These are phyloP conservation scores for Russula brevipes DNA, from an alignment of 768 basidiomycete species.

Conservation along the genomic window DNA sequence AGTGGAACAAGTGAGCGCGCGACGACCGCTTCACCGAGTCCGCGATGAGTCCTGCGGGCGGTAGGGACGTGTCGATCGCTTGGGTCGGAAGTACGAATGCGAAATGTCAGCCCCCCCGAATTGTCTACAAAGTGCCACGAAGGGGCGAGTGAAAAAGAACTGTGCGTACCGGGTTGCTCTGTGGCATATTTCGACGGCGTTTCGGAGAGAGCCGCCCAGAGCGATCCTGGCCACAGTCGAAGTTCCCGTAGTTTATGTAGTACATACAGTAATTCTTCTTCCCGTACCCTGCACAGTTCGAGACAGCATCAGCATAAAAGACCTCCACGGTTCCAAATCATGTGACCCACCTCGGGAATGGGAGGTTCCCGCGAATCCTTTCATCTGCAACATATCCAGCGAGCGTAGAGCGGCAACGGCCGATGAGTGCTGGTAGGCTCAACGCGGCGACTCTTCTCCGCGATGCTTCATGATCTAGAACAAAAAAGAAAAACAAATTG, in stretches of 20 bases:
- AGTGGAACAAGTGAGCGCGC: constrained; percentile 82
- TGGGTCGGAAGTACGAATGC: background rate
- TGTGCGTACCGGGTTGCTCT: constrained; percentile 52
- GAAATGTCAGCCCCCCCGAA: background rate
- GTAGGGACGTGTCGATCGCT: constrained; percentile 41
- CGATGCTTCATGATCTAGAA: constrained; percentile 53
- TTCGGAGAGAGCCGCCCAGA: constrained; percentile 74
- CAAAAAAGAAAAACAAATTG: background rate
- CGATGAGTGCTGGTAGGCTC: constrained; percentile 64
- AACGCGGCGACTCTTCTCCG: constrained; percentile 69
- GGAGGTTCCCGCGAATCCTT: constrained; percentile 75
- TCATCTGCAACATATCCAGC: constrained; percentile 80
- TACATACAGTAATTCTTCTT: constrained; percentile 86
- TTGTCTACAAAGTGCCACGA: too few relatives aligned
- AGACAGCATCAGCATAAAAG: background rate
- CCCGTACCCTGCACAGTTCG: constrained; percentile 54
- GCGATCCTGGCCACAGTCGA: constrained; percentile 65
- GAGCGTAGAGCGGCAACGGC: constrained; percentile 66
- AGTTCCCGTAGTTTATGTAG: constrained; percentile 70
- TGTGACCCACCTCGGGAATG: constrained; percentile 68
- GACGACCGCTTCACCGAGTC: constrained; percentile 71
- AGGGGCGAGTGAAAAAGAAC: background rate
- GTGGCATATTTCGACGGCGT: constrained; percentile 50
- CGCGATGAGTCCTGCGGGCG: constrained; percentile 53
- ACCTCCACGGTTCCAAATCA: background rate